Base-by-base conservation (phyloP, 305 asterid genomes). In the Fraxinus nigra region DNA sequence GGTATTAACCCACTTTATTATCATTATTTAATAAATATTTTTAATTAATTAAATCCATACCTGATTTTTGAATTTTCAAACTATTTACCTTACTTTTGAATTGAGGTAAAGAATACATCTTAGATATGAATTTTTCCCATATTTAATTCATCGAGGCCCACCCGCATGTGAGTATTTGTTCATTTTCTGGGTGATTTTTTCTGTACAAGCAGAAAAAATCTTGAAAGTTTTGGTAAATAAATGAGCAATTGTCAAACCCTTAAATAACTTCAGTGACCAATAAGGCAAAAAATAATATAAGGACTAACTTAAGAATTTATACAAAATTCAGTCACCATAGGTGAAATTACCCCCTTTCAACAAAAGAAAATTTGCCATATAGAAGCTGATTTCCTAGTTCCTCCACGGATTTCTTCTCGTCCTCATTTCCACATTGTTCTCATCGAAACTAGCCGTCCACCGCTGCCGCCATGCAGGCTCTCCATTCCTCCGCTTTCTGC, bases 381-480 rank as follows among this genome's bases (percentile, higher is more conserved):
- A 54, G 24, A n/a, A 1, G 22, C 24, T n/a, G 20, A 54, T 9
- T 54, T 51, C 61, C 22, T 51, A 51, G 28, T 20, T 63, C 33
- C 32, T 26, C 10, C 73, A 9, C n/a, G 33, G 16, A 24, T 10
- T 77, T 69, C 76, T 24, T 61, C 78, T 48, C n/a, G 54, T 8
- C 72, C 40, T 33, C 2, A 11, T 10, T 40, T 4, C 76, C 87
- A 78, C 89, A 75, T 88, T 30, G 90, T 83, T 86, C 69, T 34
- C 90, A 87, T 90, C 93, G 93, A 83, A 77, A 61, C 69, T 72
- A 83, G 76, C 81, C 84, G 65, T 56, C 73, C 73, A 16, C 30
- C 69, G 20, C 67, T 28, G 74, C 81, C 81, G 83, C 86, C 88
- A 90, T 90, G 93, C 93, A 90, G 82, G 88, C 93, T 28, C 82